A percentile compares a stretch with the other conserved stretches of the same genome.
Conservation (phyloP, 1,284 basidiomycete species). For the Naganishia liquefaciens region DNA sequence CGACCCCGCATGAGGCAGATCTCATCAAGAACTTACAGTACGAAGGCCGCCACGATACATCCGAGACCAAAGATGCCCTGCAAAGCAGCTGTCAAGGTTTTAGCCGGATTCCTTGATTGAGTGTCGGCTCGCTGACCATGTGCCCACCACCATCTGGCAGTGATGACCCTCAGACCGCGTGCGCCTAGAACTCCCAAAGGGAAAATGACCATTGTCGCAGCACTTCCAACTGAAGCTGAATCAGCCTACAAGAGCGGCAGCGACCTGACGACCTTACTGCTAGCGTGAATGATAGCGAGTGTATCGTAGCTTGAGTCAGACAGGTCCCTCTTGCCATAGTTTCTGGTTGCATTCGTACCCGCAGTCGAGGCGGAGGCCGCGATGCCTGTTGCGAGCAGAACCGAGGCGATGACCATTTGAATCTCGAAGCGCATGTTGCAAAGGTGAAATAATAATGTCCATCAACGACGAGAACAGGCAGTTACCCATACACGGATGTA, state of each 20-base stretch:
- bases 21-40: background rate
- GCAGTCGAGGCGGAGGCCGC: slow-evolving; percentile 1
- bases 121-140: slow-evolving; percentile 9
- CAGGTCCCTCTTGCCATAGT: slow-evolving; percentile 9
- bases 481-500: no score
- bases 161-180: slow-evolving; percentile 8
- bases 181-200: slow-evolving; percentile 9
- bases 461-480: no score
- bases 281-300: slow-evolving; percentile 21
- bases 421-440: background rate
- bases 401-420: background rate
- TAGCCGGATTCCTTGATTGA: background rate
- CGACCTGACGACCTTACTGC: background rate
- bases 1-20: background rate
- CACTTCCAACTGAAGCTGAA: slow-evolving; percentile 6
- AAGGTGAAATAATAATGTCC: no score
- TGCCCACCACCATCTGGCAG: slow-evolving; percentile 22
- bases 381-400: background rate
- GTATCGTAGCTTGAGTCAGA: slow-evolving; percentile 8
- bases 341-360: background rate
- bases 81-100: background rate
- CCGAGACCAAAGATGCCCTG: slow-evolving; percentile 24
- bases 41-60: slow-evolving; percentile 19
- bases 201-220: slow-evolving; percentile 24
- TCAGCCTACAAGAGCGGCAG: background rate